These are phyloP conservation scores for Cenococcum geophilum DNA, from an alignment of 495 filamentous ascomycete genomes.

Conservation along the genomic window DNA sequence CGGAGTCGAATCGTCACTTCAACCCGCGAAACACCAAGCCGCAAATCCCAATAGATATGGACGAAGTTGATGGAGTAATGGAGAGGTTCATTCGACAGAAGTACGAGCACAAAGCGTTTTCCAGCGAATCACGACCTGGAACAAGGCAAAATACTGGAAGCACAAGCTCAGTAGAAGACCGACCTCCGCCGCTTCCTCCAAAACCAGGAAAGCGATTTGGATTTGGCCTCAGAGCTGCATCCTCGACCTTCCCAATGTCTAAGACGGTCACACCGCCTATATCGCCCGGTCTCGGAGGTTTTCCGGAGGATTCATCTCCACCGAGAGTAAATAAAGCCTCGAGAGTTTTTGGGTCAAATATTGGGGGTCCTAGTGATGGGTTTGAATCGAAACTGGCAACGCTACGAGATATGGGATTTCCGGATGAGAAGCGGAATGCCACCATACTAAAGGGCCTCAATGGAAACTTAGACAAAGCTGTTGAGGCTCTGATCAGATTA, in stretches of 20 bases:
- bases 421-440: conserved; percentile 71
- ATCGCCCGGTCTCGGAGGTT: conserved; percentile 32
- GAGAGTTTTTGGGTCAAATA: conserved; percentile 60
- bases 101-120: conserved; percentile 63
- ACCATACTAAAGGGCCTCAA: conserved; percentile 70
- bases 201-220: conserved; percentile 74
- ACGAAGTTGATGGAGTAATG: conserved; percentile 87
- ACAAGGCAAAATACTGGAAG: conserved; percentile 47
- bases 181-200: conserved; percentile 75
- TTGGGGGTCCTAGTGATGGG: conserved; percentile 53
- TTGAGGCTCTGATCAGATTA: conserved; percentile 74
- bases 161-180: conserved; percentile 44
- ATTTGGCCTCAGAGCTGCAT: conserved; percentile 62
- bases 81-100: conserved; percentile 92
- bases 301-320: conserved; percentile 35
- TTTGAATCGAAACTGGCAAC: conserved; percentile 65
- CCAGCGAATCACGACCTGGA: conserved; percentile 36
- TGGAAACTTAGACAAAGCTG: conserved; percentile 75
- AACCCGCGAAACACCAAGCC: conserved; percentile 80
- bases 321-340: conserved; percentile 52
- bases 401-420: conserved; percentile 88
- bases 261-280: conserved; percentile 32
- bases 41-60: conserved; percentile 75
- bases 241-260: conserved; percentile 54
- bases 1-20: conserved; percentile 73